Evolutionary conservation across 495 filamentous ascomycete genomes (phyloP).

Genomic region (Aspergillus steynii): DNA sequence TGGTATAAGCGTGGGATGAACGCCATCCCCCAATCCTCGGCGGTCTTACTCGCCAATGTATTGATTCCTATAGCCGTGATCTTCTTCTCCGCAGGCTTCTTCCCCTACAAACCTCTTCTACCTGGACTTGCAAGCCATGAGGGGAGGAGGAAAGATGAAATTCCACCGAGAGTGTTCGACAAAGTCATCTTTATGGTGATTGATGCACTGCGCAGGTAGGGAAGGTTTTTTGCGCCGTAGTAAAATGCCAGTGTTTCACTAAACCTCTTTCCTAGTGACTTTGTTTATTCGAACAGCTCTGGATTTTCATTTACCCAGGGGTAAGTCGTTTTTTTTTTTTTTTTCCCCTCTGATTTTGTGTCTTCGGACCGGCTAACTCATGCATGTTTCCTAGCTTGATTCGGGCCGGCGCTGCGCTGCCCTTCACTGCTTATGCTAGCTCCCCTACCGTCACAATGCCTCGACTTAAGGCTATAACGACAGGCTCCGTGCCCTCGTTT

Average conservation of each 20-base stretch:
- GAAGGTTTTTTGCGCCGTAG: not conserved
- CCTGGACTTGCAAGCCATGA: slow-evolving; percentile 74
- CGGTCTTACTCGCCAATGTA: slow-evolving; percentile 59
- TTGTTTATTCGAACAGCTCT: slow-evolving; percentile 80
- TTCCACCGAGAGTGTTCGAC: slow-evolving; percentile 68
- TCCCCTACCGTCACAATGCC: slow-evolving; percentile 99
- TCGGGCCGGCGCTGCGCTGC: slow-evolving; percentile 74
- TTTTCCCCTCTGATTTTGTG: not conserved
- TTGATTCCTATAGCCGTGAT: slow-evolving; percentile 76
- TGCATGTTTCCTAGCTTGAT: slow-evolving; percentile 64
- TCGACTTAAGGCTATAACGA: slow-evolving; percentile 94
- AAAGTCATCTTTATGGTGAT: slow-evolving; percentile 97
- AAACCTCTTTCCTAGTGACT: slow-evolving; percentile 64
- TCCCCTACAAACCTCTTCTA: slow-evolving; percentile 93
- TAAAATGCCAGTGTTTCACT: slow-evolving; percentile 13
- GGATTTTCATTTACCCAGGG: slow-evolving; percentile 90
- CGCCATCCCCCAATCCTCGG: slow-evolving; percentile 23
- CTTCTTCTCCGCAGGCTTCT: slow-evolving; percentile 89
- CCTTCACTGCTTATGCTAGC: slow-evolving; percentile 94
- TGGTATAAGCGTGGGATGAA: slow-evolving; percentile 22
- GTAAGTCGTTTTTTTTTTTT: slow-evolving; percentile 40
- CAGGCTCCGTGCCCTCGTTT: slow-evolving; percentile 94
- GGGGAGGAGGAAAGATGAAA: slow-evolving; percentile 36
- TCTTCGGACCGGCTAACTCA: not conserved
- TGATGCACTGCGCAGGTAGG: slow-evolving; percentile 86